Evolutionary conservation across 352 stramenopile species (phyloP).

Genomic region (Phytopythium delawarense): DNA sequence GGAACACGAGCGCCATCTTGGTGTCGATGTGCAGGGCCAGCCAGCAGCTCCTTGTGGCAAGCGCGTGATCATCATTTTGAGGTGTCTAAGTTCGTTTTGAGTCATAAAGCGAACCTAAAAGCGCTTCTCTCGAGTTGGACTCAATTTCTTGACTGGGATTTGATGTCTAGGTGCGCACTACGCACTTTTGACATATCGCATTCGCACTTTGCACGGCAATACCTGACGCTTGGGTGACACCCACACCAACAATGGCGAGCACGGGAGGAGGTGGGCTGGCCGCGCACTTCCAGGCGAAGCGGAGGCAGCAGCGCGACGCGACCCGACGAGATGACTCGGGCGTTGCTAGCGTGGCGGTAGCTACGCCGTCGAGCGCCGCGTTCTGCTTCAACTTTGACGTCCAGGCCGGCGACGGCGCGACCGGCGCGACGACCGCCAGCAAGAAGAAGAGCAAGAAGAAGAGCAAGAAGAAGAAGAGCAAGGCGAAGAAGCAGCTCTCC

Average conservation of each 20-base stretch:
- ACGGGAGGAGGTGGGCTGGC: conserved; percentile 16
- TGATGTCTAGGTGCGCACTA: conserved; percentile 10
- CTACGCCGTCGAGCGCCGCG: conserved; percentile 4
- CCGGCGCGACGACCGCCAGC: background rate
- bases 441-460: conserved; percentile 17
- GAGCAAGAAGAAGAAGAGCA: conserved; percentile 28
- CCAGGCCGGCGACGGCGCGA: background rate
- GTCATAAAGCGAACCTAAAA: background rate
- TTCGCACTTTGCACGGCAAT: background rate
- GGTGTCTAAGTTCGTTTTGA: conserved; percentile 11
- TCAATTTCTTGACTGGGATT: background rate
- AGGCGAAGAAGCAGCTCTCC: conserved; percentile 8
- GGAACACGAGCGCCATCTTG: conserved; percentile 60
- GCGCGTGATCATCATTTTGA: background rate
- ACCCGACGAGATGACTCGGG: background rate
- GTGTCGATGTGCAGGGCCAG: background rate
- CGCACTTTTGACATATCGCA: background rate
- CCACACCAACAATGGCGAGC: conserved; percentile 8
- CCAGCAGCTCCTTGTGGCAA: background rate
- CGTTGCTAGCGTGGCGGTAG: conserved; percentile 7
- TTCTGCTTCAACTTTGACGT: conserved; percentile 56
- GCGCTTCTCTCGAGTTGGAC: background rate
- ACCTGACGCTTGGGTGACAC: conserved; percentile 4
- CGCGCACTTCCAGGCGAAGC: conserved; percentile 48
- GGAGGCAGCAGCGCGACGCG: conserved; percentile 17